Base-by-base conservation (phyloP, 139 green algal genomes). In the Chlorella sp. region DNA sequence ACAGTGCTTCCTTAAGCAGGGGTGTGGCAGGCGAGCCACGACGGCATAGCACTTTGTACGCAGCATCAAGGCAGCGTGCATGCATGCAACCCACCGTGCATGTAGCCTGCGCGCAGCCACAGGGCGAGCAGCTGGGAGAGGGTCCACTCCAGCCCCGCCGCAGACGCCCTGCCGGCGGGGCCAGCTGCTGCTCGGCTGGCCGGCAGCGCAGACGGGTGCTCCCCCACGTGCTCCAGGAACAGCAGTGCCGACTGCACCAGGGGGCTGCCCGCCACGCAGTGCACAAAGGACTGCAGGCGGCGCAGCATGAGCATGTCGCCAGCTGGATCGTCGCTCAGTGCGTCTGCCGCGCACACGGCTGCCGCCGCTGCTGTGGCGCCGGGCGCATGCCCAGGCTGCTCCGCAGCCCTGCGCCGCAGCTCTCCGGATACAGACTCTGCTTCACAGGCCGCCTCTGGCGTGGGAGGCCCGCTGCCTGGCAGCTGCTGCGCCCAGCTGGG, bases 121-220 rank as follows among this genome's bases (percentile, higher is more conserved):
- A 78, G 43, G 0, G 72, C 72, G 28, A 78, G 72, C 72, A 78
- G 72, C 72, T 78, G 72, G 8, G 72, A 43, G 30, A 78, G 72
- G 6, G 43, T 78, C 30, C 43, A 60, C 13, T 78, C 43, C 26
- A 78, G 72, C 26, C 1, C 16, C 0, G 3, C 7, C 16, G 72
- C 28, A 2, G 30, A 0, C 14, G 9, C 17, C 0, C 19, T 19
- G 30, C 11, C 44, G 0, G 30, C 30, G 22, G 43, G 28, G 11
- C 24, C 43, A 0, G 72, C 11, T 1, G 51, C 51, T 60, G 51
- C 51, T 24, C 14, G 51, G 51, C 51, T 60, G 51, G 51, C 51
- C 51, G 51, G 51, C 51, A 60, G 51, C 51, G 51, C 51, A 24
- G 43, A 16, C 13, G 72, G 72, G 72, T 78, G 72, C 43, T 30